Evolutionary conservation across 768 basidiomycete genomes (phyloP).

Genomic region (Lactifluus volemus): DNA sequence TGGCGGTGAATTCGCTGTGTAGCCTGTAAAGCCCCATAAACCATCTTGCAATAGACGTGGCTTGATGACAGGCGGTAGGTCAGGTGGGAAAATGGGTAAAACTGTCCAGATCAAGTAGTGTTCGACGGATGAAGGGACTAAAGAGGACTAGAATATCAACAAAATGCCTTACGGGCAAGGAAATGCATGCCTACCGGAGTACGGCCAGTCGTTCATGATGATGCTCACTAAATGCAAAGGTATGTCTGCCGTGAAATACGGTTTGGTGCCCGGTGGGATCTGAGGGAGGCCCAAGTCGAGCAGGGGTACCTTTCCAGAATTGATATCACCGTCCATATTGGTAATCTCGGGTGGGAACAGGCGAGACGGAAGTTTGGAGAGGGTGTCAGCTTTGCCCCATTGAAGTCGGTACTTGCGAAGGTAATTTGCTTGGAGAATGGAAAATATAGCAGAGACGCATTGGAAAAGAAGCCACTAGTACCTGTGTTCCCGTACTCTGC

Average conservation of each 20-base stretch:
- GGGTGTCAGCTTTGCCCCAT: constrained; percentile 65
- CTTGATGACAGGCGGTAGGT: constrained; percentile 41
- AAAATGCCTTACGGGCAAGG: neutral
- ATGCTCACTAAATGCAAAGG: constrained; percentile 54
- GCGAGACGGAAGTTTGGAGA: constrained; percentile 49
- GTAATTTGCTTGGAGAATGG: constrained; percentile 48
- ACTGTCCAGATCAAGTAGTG: constrained; percentile 74
- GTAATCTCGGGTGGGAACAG: constrained; percentile 28
- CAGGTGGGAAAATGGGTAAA: constrained; percentile 58
- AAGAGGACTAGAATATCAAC: neutral
- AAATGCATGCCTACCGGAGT: constrained; percentile 46
- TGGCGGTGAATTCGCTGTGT: constrained; percentile 32
- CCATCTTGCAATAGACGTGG: constrained; percentile 65
- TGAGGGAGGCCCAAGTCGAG: constrained; percentile 23
- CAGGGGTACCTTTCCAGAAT: neutral
- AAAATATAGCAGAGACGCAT: neutral
- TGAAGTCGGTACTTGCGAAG: constrained; percentile 59
- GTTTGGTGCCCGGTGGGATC: constrained; percentile 32
- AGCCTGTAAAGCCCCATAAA: constrained; percentile 75
- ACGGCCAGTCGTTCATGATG: constrained; percentile 83
- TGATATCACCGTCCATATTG: neutral
- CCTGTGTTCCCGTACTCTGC: constrained; percentile 58
- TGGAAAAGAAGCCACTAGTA: constrained; percentile 26
- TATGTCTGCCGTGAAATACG: constrained; percentile 60
- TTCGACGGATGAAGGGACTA: constrained; percentile 63